Evolutionary conservation across 73 alveolate genomes (phyloP).

Genomic region (Uronychia binucleata): DNA sequence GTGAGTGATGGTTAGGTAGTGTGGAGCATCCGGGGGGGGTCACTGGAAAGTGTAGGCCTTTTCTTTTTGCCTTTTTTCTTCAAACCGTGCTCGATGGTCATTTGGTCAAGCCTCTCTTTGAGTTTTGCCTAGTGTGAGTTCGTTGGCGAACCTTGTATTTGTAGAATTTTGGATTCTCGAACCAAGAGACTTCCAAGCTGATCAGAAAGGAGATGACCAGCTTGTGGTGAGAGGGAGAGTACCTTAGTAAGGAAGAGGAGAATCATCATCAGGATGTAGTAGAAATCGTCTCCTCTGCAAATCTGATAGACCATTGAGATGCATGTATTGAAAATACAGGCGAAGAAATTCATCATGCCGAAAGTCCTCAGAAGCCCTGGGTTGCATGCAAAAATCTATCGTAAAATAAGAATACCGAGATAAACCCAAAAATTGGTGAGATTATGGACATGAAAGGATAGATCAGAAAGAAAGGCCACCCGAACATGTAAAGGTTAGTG

Average conservation of each 20-base stretch:
- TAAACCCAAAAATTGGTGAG: neutral
- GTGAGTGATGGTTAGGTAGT: too few relatives aligned
- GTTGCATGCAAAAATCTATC: neutral
- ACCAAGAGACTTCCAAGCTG: neutral
- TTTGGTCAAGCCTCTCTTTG: too few relatives aligned
- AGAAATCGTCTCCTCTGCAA: neutral
- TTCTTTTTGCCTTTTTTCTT: too few relatives aligned
- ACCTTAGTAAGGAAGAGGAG: neutral
- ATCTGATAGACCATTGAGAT: constrained; percentile 1
- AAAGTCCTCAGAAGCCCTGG: neutral
- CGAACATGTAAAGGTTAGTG: neutral
- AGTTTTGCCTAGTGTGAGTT: too few relatives aligned
- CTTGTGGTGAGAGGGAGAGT: neutral
- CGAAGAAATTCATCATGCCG: neutral
- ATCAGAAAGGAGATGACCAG: neutral
- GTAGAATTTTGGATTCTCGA: neutral
- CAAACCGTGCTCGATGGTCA: too few relatives aligned
- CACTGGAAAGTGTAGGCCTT: too few relatives aligned
- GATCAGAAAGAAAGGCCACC: neutral
- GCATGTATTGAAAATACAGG: constrained; percentile 1
- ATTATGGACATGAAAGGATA: constrained; percentile 3
- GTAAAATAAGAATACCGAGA: neutral
- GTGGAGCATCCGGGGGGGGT: too few relatives aligned
- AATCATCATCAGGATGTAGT: constrained; percentile 2
- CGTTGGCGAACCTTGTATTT: neutral